Evolutionary conservation across 2,329 filamentous ascomycete genomes (phyloP).

Genomic region (Botrytis aclada): DNA sequence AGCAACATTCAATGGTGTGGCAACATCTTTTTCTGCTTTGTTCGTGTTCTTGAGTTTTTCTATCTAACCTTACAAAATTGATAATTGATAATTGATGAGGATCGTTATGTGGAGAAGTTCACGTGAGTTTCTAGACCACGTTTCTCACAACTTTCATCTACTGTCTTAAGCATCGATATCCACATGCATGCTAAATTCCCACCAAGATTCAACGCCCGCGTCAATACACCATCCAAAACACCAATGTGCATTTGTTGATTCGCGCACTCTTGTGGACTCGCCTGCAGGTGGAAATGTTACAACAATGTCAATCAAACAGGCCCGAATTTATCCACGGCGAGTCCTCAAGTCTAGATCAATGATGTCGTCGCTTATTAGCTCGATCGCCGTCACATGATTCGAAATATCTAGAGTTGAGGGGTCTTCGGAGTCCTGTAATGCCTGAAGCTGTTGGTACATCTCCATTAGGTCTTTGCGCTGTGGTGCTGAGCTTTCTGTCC

Average conservation of each 20-base stretch:
- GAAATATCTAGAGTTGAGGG: background rate
- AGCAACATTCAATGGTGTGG: background rate
- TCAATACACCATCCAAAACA: background rate
- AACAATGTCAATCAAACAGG: background rate
- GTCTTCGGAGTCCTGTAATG: background rate
- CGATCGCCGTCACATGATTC: background rate
- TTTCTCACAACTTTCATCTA: background rate
- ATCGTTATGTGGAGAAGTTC: background rate
- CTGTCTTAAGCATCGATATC: background rate
- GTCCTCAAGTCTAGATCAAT: background rate
- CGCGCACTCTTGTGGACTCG: background rate
- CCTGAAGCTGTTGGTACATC: background rate
- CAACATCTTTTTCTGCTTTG: background rate
- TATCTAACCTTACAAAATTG: no score
- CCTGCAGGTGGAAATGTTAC: fast-evolving
- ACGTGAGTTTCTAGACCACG: background rate
- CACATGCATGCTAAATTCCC: background rate
- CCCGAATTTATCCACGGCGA: background rate
- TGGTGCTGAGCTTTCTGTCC: background rate
- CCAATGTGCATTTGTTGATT: background rate
- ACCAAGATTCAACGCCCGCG: background rate
- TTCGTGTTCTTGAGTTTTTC: background rate
- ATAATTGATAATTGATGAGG: background rate
- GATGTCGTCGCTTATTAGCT: background rate
- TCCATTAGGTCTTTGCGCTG: background rate